Percentiles rank a stretch among this genome's conserved stretches.
Conservation (phyloP, 805 yeast species). For the Wickerhamomyces xylosicus region DNA sequence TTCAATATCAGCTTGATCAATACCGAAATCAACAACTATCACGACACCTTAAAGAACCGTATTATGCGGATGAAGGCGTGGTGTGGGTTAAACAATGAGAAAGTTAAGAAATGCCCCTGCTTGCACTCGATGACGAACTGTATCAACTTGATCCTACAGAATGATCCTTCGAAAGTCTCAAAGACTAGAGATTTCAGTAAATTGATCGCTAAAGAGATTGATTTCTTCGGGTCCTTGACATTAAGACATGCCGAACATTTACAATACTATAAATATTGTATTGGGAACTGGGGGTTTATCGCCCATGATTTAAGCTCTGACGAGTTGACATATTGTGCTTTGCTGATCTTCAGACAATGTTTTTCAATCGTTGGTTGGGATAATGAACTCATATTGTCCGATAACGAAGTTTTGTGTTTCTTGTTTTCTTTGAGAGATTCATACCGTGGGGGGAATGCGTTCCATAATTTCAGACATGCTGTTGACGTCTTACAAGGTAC, state of each 20-base stretch:
- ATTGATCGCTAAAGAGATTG: conserved; percentile 19
- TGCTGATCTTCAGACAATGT: conserved; percentile 39
- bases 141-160: conserved; percentile 14
- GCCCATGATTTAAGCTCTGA: conserved; percentile 57
- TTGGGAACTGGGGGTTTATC: conserved; percentile 59
- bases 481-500: conserved; percentile 92
- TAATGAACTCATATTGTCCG: conserved; percentile 13
- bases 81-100: conserved; percentile 26
- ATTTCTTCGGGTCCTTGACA: conserved; percentile 16
- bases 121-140: conserved; percentile 27
- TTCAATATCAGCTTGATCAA: conserved; percentile 12
- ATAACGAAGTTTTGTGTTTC: conserved; percentile 45
- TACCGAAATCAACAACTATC: conserved; percentile 11
- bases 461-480: conserved; percentile 94
- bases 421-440: conserved; percentile 63
- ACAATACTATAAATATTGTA: conserved; percentile 24
- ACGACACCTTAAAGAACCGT: conserved; percentile 18
- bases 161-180: conserved; percentile 6
- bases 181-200: conserved; percentile 12
- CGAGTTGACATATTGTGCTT: conserved; percentile 55
- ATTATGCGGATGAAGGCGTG: conserved; percentile 29
- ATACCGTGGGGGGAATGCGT: conserved; percentile 78
- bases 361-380: conserved; percentile 17
- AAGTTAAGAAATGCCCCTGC: conserved; percentile 14
- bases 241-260: conserved; percentile 13